Percentiles rank a stretch among this genome's conserved stretches.
These are phyloP conservation scores for Middelhovenomyces tepae DNA, from an alignment of 805 yeast species.

Conservation along the genomic window DNA sequence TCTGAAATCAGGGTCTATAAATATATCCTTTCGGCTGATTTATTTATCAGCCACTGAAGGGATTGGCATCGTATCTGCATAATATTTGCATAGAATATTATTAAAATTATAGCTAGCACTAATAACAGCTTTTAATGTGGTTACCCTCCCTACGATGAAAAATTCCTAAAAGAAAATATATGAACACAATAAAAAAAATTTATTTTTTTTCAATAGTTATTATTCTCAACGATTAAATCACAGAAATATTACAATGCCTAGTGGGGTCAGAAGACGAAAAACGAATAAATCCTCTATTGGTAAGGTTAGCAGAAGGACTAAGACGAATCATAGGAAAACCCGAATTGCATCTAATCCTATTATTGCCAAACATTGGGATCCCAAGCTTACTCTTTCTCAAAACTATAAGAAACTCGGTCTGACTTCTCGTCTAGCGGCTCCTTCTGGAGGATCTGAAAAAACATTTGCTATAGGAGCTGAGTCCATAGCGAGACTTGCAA, in stretches of 20 bases:
- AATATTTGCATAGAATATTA: too few relatives aligned
- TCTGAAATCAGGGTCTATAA: too few relatives aligned
- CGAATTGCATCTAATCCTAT: conserved; percentile 67
- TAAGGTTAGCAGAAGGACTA: conserved; percentile 19
- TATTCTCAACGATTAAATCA: neutral
- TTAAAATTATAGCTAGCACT: too few relatives aligned
- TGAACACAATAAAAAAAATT: too few relatives aligned
- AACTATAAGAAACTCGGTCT: conserved; percentile 81
- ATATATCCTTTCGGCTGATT: too few relatives aligned
- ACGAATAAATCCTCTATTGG: neutral
- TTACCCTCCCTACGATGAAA: too few relatives aligned
- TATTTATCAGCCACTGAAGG: too few relatives aligned
- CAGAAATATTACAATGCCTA: conserved; percentile 3
- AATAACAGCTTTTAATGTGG: too few relatives aligned
- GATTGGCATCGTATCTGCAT: too few relatives aligned
- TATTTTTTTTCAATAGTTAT: too few relatives aligned
- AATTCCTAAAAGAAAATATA: too few relatives aligned
- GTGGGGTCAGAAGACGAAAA: neutral
- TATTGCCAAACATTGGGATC: conserved; percentile 88
- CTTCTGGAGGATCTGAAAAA: conserved; percentile 78
- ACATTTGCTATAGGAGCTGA: conserved; percentile 32
- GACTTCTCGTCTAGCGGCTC: conserved; percentile 50
- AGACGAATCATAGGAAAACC: conserved; percentile 61
- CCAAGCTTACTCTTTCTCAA: conserved; percentile 67
- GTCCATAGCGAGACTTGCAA: conserved; percentile 21